Conservation (phyloP, 805 yeast species). For the Suhomyces sp. region DNA sequence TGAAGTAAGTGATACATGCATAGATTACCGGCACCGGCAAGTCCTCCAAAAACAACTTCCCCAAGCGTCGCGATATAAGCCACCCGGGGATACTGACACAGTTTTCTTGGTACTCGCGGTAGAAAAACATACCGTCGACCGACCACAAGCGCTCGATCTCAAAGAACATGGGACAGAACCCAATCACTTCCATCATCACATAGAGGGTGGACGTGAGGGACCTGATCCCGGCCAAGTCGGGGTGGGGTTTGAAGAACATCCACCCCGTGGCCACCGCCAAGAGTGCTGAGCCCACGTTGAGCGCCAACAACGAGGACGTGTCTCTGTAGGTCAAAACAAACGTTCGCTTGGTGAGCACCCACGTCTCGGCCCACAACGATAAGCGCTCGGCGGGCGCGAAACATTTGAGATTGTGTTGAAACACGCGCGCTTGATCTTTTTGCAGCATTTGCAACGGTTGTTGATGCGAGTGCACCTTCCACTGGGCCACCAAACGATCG, state of each 20-base stretch:
- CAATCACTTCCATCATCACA: constrained; percentile 37
- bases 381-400: constrained; percentile 20
- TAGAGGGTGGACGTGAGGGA: constrained; percentile 43
- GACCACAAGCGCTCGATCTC: constrained; percentile 40
- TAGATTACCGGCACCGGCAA: constrained; percentile 57
- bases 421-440: constrained; percentile 13
- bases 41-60: constrained; percentile 69
- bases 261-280: constrained; percentile 70
- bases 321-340: constrained; percentile 35
- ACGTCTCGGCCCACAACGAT: constrained; percentile 27
- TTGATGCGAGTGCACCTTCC: constrained; percentile 18
- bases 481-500: constrained; percentile 20
- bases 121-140: constrained; percentile 34
- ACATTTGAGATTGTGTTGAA: constrained; percentile 14
- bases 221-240: constrained; percentile 61
- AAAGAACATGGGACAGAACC: constrained; percentile 38
- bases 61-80: constrained; percentile 59
- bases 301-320: constrained; percentile 26
- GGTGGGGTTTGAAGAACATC: constrained; percentile 66
- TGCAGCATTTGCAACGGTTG: constrained; percentile 2
- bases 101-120: constrained; percentile 66
- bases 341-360: constrained; percentile 34
- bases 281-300: constrained; percentile 40
- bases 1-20: constrained; percentile 63
- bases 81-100: constrained; percentile 67